Percentiles rank a stretch among this genome's conserved stretches.
phyloP scores from a whole-genome alignment of 768 basidiomycete species.

The Termitomyces sp. region DNA sequence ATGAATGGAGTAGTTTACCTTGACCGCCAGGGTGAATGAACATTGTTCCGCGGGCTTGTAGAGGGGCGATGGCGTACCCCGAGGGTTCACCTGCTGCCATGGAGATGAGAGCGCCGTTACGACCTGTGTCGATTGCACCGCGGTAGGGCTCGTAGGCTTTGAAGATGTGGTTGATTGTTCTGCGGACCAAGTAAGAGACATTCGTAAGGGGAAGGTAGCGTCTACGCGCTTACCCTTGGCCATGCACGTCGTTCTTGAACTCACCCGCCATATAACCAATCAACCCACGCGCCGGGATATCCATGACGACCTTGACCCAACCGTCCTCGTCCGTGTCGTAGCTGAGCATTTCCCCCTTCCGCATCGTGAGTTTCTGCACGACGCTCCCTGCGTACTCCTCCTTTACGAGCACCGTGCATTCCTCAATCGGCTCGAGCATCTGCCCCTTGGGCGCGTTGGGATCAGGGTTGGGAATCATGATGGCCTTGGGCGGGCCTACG shows the following conservation, averaged over 20 bases:
- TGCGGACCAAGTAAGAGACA: constrained; percentile 4
- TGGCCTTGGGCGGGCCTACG: constrained; percentile 44
- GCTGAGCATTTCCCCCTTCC: constrained; percentile 41
- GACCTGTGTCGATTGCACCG: constrained; percentile 39
- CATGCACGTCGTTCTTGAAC: constrained; percentile 46
- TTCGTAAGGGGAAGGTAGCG: not conserved
- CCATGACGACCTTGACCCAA: constrained; percentile 41
- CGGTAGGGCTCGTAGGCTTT: constrained; percentile 40
- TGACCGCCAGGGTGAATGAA: constrained; percentile 38
- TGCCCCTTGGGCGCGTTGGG: constrained; percentile 20
- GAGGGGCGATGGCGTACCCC: constrained; percentile 42
- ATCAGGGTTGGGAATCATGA: constrained; percentile 38
- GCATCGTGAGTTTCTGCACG: constrained; percentile 45
- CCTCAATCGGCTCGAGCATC: constrained; percentile 42
- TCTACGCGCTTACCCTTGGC: constrained; percentile 33
- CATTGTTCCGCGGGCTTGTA: constrained; percentile 41
- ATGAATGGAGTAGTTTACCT: constrained; percentile 21
- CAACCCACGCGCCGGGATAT: constrained; percentile 41
- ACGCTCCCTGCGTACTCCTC: constrained; percentile 43
- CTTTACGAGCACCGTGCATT: constrained; percentile 36
- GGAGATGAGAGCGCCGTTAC: constrained; percentile 42
- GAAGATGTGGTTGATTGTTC: constrained; percentile 49
- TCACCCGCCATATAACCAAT: constrained; percentile 50
- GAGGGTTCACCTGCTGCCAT: constrained; percentile 41
- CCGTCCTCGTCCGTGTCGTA: constrained; percentile 43